Evolutionary conservation across 1,284 basidiomycete genomes (phyloP), one percentile per base, ranked within the genome.

Genomic region (Puccinia horiana): DNA sequence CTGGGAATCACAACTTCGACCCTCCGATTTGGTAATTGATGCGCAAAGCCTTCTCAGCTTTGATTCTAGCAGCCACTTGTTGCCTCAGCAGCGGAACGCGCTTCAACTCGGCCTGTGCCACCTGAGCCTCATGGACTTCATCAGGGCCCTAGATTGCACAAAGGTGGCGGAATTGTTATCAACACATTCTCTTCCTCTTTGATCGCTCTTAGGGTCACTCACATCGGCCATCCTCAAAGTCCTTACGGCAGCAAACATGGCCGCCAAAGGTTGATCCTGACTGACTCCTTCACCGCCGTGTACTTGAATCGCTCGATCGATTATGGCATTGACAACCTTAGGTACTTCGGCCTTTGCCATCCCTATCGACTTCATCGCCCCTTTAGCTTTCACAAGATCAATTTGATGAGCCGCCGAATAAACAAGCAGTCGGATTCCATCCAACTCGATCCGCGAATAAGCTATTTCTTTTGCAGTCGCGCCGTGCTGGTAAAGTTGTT

Each of bases 271-370:
- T 70, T 92, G 92, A 86, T 98, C 96, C 88, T 97, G 95, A 74
- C 91, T 94, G 79, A 99, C 89, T 82, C 96, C 96, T 88, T 98
- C 96, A 35, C 95, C 96, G 81, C 96, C 96, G 86, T 94, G 94
- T 0, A 92, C 90, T 89, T 99, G 96, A 84, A 99, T 98, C 0
- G 95, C 93, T 54, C 94, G 92, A 88, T 99, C 97, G 77, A 98
- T 90, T 81, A 99, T 92, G 44, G 89, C 88, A 77, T 94, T 90
- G 0, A 95, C 95, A 91, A 96, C 93, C 0, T 90, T 90, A 37
- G 96, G 95, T 6, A 98, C 94, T 67, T 94, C 92, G 85, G 96
- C 96, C 90, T 99, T 99, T 82, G 95, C 94, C 84, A 98, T 94
- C 58, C 94, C 96, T 85, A 99, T 99, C 87, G 98, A 96, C 88